phyloP scores from a whole-genome alignment of 352 stramenopile genomes.

The Discostella stelligera region DNA sequence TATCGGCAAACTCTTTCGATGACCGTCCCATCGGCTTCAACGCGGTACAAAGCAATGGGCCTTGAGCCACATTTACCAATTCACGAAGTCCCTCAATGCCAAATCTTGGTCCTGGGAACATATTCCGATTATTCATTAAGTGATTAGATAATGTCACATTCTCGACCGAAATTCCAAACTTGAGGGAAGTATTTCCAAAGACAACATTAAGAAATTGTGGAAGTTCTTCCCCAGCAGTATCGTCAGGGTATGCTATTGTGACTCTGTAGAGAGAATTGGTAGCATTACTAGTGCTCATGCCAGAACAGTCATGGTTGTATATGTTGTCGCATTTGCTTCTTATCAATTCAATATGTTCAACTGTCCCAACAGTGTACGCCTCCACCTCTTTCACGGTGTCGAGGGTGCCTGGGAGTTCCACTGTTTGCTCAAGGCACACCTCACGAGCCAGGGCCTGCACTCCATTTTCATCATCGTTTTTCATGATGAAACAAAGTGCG shows the following conservation, averaged over 20 bases:
- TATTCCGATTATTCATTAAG: slow-evolving; percentile 21
- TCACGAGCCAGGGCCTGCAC: slow-evolving; percentile 15
- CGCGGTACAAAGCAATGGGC: slow-evolving; percentile 28
- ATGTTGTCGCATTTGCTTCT: not conserved
- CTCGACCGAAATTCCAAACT: slow-evolving; percentile 29
- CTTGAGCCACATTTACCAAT: slow-evolving; percentile 18
- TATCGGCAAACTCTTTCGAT: slow-evolving; percentile 27
- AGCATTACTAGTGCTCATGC: not conserved
- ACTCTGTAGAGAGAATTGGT: slow-evolving; percentile 18
- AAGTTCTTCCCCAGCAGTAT: slow-evolving; percentile 34
- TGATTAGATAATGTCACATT: slow-evolving; percentile 29
- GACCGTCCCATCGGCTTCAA: slow-evolving; percentile 39
- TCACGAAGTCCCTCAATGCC: slow-evolving; percentile 28
- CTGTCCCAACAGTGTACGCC: slow-evolving; percentile 27
- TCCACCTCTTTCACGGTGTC: slow-evolving; percentile 29
- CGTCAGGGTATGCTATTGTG: slow-evolving; percentile 29
- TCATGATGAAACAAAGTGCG: not conserved
- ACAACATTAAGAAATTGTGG: slow-evolving; percentile 49
- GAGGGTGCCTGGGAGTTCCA: slow-evolving; percentile 29
- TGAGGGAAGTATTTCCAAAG: slow-evolving; percentile 47
- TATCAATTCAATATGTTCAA: slow-evolving; percentile 27
- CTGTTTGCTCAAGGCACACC: slow-evolving; percentile 43
- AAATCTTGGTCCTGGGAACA: slow-evolving; percentile 43
- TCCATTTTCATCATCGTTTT: not conserved
- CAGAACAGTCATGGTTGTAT: not conserved